A percentile compares a stretch with the other conserved stretches of the same genome.
These are phyloP conservation scores for Brettanomyces custersianus DNA, from an alignment of 805 yeast genomes.

Conservation along the genomic window DNA sequence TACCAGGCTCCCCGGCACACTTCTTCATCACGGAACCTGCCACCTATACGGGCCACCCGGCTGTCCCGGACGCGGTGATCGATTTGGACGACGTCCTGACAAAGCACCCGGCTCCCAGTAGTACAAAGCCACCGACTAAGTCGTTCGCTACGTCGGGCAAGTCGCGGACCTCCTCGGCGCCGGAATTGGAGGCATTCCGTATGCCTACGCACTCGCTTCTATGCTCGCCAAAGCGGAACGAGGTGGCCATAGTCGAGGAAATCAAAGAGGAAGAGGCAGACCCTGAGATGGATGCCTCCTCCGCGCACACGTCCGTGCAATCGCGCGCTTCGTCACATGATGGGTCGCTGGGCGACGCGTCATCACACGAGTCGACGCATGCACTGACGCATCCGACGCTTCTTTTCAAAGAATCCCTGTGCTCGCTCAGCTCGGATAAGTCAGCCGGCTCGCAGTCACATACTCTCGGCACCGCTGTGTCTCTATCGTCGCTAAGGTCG, in stretches of 20 bases:
- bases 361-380: not conserved
- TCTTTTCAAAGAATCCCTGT: not conserved
- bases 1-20: slow-evolving; percentile 2
- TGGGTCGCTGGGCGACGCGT: not conserved
- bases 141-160: slow-evolving; percentile 5
- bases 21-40: slow-evolving; percentile 26
- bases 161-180: slow-evolving; percentile 1
- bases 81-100: slow-evolving; percentile 25
- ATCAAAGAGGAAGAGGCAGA: slow-evolving; percentile 15
- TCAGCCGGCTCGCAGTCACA: not conserved
- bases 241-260: slow-evolving; percentile 23
- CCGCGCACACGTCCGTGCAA: not conserved
- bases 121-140: not conserved
- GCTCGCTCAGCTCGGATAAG: not conserved
- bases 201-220: slow-evolving; percentile 22
- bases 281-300: not conserved
- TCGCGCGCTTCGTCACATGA: not conserved
- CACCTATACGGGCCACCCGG: slow-evolving; percentile 16
- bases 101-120: not conserved
- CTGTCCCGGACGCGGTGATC: slow-evolving; percentile 25
- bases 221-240: slow-evolving; percentile 23
- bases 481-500: slow-evolving; percentile 1
- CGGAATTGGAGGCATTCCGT: slow-evolving; percentile 12
- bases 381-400: not conserved
- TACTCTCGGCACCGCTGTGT: not conserved